These are phyloP conservation scores for Aspergillus phoenicis DNA, from an alignment of 2,329 filamentous ascomycete species.

Conservation along the genomic window DNA sequence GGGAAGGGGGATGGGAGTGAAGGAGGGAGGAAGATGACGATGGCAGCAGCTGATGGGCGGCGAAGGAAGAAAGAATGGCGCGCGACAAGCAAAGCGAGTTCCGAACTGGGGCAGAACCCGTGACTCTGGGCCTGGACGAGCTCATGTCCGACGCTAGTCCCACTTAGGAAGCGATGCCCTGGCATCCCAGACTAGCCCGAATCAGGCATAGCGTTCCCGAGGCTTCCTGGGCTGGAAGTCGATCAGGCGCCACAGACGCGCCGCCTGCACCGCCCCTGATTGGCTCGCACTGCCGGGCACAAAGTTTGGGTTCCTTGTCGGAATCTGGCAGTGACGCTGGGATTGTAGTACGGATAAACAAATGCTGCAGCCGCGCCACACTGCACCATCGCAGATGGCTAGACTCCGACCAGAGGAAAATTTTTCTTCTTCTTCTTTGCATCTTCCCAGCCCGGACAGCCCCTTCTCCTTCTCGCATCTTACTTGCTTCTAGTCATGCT, in stretches of 20 bases:
- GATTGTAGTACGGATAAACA: conserved; percentile 16
- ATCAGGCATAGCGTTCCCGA: conserved; percentile 41
- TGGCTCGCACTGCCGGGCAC: conserved; percentile 18
- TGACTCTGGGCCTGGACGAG: conserved; percentile 35
- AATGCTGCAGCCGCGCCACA: background rate
- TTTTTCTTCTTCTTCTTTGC: background rate
- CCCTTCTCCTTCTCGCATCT: background rate
- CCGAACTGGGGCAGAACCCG: conserved; percentile 34
- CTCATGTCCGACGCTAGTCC: conserved; percentile 33
- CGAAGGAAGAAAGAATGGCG: conserved; percentile 3
- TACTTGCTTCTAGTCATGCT: background rate
- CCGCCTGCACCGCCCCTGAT: conserved; percentile 20
- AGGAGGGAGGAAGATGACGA: conserved; percentile 19
- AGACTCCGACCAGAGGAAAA: background rate
- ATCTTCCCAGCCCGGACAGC: background rate
- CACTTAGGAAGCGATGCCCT: conserved; percentile 23
- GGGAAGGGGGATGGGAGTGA: background rate
- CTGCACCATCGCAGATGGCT: background rate
- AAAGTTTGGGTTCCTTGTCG: conserved; percentile 21
- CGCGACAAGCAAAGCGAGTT: conserved; percentile 18
- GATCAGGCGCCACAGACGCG: conserved; percentile 31
- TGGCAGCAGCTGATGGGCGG: conserved; percentile 19
- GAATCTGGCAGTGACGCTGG: conserved; percentile 7
- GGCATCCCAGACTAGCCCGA: conserved; percentile 19
- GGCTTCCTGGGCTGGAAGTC: conserved; percentile 28